Evolutionary conservation across 768 basidiomycete genomes (phyloP), one percentile per base, ranked within the genome.

Genomic region (Filobasidium wieringae): DNA sequence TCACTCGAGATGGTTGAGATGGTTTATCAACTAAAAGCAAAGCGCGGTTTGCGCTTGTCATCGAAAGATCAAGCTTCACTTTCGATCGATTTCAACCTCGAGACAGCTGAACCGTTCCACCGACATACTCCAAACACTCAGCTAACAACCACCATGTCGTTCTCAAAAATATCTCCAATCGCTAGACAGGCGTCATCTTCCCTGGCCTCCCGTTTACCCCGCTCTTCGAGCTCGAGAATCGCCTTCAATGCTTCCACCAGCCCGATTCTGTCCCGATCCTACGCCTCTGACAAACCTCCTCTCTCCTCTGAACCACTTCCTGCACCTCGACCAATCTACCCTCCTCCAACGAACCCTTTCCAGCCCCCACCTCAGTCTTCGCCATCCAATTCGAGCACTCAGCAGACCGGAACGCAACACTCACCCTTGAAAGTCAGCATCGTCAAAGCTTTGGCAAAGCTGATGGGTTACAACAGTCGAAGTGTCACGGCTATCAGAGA

Each of bases 391-490:
- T 29, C 47, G 5, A 40, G 22, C 29, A 41, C 58, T 6, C 41
- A 22, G 2, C 33, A 22, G 14, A 32, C 53, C 1, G 55, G 31
- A 9, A n/a, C 39, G 14, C 36, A 61, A n/a, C 69, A 71, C 36
- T 66, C 63, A 9, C 63, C 68, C 47, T 59, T 64, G 24, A 71
- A 68, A 24, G 60, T 70, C 39, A 57, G 61, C 32, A 11, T 71
- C 26, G 65, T 74, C 22, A 65, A 66, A 50, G 63, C 66, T 22
- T 34, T 77, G 40, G 76, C 75, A n/a, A 71, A 66, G 55, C 33
- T 77, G 40, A 66, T 77, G 58, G 77, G 77, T 6, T 77, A 77
- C 62, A 72, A 76, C 62, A 66, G 72, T 19, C 64, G 68, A 54
- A 69, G 73, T 7, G 63, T 63, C 8, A 77, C 76, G 12, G 76